Conservation (phyloP, 2,329 filamentous ascomycete species). For the Ophiognomonia clavigignenti-juglandacearum region DNA sequence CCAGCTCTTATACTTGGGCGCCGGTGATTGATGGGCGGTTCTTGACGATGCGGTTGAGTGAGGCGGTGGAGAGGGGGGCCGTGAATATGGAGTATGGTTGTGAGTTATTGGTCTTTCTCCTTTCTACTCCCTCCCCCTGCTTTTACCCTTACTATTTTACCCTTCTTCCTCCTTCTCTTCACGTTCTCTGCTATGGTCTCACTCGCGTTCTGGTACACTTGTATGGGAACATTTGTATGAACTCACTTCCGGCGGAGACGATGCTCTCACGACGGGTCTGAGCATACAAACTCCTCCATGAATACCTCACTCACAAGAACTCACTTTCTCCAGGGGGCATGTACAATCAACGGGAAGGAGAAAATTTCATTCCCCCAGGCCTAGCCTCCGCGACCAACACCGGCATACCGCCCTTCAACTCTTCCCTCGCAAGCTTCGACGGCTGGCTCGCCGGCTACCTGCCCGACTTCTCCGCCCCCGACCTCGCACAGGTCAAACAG, state of each 20-base stretch:
- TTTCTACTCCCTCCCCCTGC: no score
- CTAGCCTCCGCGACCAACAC: conserved; percentile 30
- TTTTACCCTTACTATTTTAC: no score
- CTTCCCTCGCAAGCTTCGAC: conserved; percentile 43
- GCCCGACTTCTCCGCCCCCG: conserved; percentile 35
- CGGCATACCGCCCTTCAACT: conserved; percentile 41
- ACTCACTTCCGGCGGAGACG: no score
- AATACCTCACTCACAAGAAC: no score
- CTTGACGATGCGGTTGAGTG: conserved; percentile 40
- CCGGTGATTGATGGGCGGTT: conserved; percentile 56
- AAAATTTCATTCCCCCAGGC: conserved; percentile 53
- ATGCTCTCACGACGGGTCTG: no score
- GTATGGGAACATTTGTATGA: no score
- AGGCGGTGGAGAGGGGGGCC: conserved; percentile 30
- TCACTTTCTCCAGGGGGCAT: conserved; percentile 29
- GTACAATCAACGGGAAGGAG: conserved; percentile 60
- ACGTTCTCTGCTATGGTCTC: no score
- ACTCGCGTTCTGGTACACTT: no score
- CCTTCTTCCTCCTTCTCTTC: no score
- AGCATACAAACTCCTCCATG: no score
- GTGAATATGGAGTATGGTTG: conserved; percentile 43
- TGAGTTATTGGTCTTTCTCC: no score
- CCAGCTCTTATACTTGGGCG: conserved; percentile 54
- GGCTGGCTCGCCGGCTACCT: conserved; percentile 50
- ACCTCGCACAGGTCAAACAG: conserved; percentile 33